These are phyloP conservation scores for Naganishia albida DNA, from an alignment of 1,284 basidiomycete species.

Conservation along the genomic window DNA sequence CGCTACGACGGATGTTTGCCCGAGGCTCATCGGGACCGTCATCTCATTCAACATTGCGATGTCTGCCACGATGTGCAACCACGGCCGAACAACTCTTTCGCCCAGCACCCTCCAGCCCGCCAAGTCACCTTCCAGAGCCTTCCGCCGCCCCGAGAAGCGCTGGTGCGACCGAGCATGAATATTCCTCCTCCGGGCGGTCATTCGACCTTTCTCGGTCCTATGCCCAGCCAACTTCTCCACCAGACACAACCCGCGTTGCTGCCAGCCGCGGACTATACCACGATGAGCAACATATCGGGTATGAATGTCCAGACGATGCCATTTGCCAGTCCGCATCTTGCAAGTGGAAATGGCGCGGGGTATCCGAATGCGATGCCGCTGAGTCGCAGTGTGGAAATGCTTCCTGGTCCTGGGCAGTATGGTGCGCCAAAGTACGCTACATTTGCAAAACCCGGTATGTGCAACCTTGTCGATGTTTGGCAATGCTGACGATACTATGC, in stretches of 20 bases:
- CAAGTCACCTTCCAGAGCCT: constrained; percentile 23
- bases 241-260: constrained; percentile 11
- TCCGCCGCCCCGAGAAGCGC: not conserved
- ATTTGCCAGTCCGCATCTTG: constrained; percentile 30
- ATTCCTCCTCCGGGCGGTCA: constrained; percentile 6
- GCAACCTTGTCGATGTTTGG: too few relatives aligned
- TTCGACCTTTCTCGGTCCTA: constrained; percentile 11
- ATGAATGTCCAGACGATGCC: constrained; percentile 33
- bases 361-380: constrained; percentile 35
- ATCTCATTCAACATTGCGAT: not conserved
- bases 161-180: not conserved
- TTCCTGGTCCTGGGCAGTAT: constrained; percentile 30
- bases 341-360: constrained; percentile 17
- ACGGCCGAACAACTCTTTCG: not conserved
- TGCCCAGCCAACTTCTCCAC: constrained; percentile 17
- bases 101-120: not conserved
- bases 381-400: constrained; percentile 30
- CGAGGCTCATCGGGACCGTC: too few relatives aligned
- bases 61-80: not conserved
- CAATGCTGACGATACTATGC: not conserved
- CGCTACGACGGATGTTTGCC: too few relatives aligned
- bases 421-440: constrained; percentile 27
- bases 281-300: constrained; percentile 27
- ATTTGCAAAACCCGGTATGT: constrained; percentile 32
- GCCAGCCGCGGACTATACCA: constrained; percentile 31